Evolutionary conservation across 139 green algal species (phyloP), one percentile per base, ranked within the genome.

Genomic region (Eudorina sp.): DNA sequence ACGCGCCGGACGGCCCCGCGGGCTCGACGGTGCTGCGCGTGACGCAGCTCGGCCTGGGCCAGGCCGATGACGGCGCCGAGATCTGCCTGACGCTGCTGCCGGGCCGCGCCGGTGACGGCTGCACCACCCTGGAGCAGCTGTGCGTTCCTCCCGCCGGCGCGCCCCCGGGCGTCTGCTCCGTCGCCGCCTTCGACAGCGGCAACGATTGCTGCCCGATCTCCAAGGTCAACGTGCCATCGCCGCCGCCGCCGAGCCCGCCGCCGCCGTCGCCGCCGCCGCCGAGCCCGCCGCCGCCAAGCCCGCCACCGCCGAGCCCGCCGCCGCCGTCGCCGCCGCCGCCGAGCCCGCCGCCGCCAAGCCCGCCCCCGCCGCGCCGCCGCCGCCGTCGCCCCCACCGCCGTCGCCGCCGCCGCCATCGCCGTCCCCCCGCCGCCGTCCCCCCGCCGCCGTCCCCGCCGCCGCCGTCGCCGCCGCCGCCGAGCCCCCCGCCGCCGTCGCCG

Each of bases 141-240:
- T 84, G 77, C 77, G 77, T 84, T 53, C 77, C 77, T n/a, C 77
- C 77, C 36, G 36, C 77, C 53, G 55, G 55, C 40, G 14, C 38
- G 77, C 45, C 77, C 55, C 16, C 34, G 7, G 77, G 77, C 77
- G 77, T 84, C 7, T 84, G 77, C 77, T 43, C 53, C 8, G 77
- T 60, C 3, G 77, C 77, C 8, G 40, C 62, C 18, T 84, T 84
- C 53, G 77, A 84, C 53, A 55, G 23, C 53, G 7, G 25, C 13
- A 84, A 40, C 34, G 38, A 72, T 25, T 84, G 77, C 77, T 84
- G 77, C 77, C 77, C 77, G 21, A 36, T 84, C 53, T 84, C 77
- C 23, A 53, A 4, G 1, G 23, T 45, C 53, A 53, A 53, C 77
- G 77, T 84, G 34, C 77, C 75, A 11, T 68, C 45, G 36, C 74